Base-by-base conservation (phyloP, 2,329 filamentous ascomycete species). In the Fusarium domesticum region DNA sequence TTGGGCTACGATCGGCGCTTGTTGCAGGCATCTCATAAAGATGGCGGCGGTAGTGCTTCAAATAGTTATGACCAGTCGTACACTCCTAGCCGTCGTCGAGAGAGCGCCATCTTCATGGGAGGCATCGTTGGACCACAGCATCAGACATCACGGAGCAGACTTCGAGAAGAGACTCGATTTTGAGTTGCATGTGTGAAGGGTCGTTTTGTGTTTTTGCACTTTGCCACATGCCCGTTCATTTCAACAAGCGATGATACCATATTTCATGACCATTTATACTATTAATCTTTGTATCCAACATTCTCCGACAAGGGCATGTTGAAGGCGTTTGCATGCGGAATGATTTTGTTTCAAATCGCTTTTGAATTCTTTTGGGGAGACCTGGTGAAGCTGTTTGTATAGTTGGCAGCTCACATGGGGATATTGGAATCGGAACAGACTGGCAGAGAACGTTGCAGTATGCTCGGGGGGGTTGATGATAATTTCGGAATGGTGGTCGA, bases 61-160 rank as follows among this genome's bases (percentile, higher is more conserved):
- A 45, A 49, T 17, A 47, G 56, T 14, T 57, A 64, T 47, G 72
- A 76, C 37, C 71, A 71, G 43, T 56, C 51, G 48, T 75, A 68
- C 18, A 77, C 77, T 38, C 57, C 56, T 48, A 77, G 69, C 32
- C 77, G 73, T 58, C 71, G 79, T 37, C 74, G 81, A 38, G 81
- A 85, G 64, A 85, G 82, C 56, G 70, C 72, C 35, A 79, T 84
- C 63, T 79, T 82, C 48, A 71, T 76, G 58, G 70, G 75, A 45
- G 68, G 69, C 16, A 69, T 75, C 52, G 62, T 66, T 39, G 70
- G 72, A 18, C 62, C 78, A 23, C 75, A 70, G 41, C 70, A 73
- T 16, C 76, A 79, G 53, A 65, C 66, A 31, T 76, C 74, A 0
- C 76, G 73, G 58, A 78, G 75, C 52, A 76, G 76, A 10, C 65